Conservation (phyloP, 352 stramenopile genomes). For the Globisporangium carolinianum region DNA sequence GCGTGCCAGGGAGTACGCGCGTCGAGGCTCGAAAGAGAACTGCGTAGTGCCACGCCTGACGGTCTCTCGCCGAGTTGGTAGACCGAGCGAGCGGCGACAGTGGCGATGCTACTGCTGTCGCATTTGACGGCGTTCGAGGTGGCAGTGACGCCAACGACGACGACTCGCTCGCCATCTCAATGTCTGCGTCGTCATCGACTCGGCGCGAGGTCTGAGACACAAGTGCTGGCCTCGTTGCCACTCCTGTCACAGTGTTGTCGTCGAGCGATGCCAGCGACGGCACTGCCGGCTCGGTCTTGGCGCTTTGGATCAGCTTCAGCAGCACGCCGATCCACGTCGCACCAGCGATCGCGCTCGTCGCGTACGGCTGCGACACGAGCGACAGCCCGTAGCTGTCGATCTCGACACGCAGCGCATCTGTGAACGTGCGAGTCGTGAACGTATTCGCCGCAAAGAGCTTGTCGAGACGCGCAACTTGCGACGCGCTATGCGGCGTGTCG, state of each 20-base stretch:
- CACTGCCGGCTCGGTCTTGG: constrained; percentile 17
- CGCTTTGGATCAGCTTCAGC: constrained; percentile 40
- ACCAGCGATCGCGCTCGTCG: constrained; percentile 17
- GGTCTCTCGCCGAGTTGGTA: constrained; percentile 8
- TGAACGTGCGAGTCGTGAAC: constrained; percentile 34
- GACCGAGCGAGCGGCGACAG: too few species aligned
- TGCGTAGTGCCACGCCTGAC: constrained; percentile 65
- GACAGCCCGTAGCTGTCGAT: constrained; percentile 41
- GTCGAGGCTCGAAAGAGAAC: constrained; percentile 61
- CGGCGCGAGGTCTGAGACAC: background rate
- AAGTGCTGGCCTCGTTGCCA: background rate
- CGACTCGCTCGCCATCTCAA: constrained; percentile 5
- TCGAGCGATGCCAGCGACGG: background rate
- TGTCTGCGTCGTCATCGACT: background rate
- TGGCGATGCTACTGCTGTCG: too few species aligned
- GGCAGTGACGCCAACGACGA: constrained; percentile 1
- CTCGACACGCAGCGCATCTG: constrained; percentile 49
- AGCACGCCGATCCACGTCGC: constrained; percentile 50
- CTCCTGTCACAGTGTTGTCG: too few species aligned
- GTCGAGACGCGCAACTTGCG: constrained; percentile 28
- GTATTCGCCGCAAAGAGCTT: constrained; percentile 26
- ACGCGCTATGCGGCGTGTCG: constrained; percentile 13
- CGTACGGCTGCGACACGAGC: constrained; percentile 30
- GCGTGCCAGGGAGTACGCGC: constrained; percentile 34
- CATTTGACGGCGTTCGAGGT: background rate